These are phyloP conservation scores for Rhododendron simsii DNA, from an alignment of 148 eudicot species.

Conservation along the genomic window DNA sequence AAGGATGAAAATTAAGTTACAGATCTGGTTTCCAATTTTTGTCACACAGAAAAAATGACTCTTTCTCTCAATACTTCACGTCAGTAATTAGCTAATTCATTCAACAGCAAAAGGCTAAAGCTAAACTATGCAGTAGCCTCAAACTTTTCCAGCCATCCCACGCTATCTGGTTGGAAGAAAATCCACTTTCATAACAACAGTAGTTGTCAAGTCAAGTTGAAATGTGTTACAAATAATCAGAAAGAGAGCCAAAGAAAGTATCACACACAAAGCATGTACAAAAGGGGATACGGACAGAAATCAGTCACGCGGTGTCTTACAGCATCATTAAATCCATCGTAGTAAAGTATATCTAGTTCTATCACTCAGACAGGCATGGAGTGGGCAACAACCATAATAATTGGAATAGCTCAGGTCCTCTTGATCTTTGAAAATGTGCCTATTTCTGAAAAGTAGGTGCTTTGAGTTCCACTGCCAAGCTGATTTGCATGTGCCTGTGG, in stretches of 20 bases:
- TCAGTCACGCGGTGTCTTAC: neutral
- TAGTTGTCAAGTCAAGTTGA: neutral
- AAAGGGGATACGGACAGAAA: neutral
- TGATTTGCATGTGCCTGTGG: constrained; percentile 94
- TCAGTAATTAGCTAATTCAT: neutral
- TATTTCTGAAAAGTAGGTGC: constrained; percentile 93
- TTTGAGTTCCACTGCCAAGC: constrained; percentile 91
- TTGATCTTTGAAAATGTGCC: constrained; percentile 97
- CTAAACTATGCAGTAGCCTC: neutral
- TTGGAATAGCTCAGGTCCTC: constrained; percentile 39
- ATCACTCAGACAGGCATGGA: neutral
- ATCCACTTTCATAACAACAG: neutral
- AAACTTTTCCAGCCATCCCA: neutral
- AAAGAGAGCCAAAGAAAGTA: neutral
- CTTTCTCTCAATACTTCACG: neutral
- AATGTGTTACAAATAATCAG: neutral
- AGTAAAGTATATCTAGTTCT: neutral
- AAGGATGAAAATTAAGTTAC: neutral
- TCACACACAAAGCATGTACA: neutral
- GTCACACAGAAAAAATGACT: neutral
- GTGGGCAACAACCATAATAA: neutral
- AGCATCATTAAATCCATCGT: neutral
- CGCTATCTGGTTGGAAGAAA: neutral
- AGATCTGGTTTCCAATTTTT: neutral
- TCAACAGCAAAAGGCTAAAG: neutral